These are phyloP conservation scores for Pleurotus platypus DNA, from an alignment of 768 basidiomycete species.

Conservation along the genomic window DNA sequence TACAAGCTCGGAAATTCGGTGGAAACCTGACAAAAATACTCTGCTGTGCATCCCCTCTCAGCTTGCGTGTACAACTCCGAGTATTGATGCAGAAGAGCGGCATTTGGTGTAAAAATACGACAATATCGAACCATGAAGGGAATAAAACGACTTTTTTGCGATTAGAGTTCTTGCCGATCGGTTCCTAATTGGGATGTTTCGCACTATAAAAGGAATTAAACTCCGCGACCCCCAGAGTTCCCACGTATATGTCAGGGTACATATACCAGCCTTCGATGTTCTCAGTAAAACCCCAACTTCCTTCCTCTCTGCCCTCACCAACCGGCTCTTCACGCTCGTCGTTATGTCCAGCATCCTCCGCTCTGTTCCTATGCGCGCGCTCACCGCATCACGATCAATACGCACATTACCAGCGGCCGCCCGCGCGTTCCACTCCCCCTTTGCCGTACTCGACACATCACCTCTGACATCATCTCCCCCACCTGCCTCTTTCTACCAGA, in stretches of 20 bases:
- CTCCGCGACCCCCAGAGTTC: constrained; percentile 5
- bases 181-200: constrained; percentile 1
- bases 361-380: constrained; percentile 17
- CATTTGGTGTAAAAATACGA: background rate
- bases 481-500: constrained; percentile 50
- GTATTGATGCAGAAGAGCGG: background rate
- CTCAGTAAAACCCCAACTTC: constrained; percentile 4
- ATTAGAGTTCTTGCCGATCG: background rate
- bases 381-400: constrained; percentile 17
- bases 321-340: constrained; percentile 3
- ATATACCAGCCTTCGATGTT: constrained; percentile 11
- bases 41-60: background rate
- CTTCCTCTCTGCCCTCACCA: constrained; percentile 9
- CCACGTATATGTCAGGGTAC: constrained; percentile 6
- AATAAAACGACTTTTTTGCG: constrained; percentile 6
- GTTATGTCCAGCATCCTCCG: constrained; percentile 30
- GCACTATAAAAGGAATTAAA: background rate
- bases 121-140: constrained; percentile 6
- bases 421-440: constrained; percentile 67
- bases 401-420: constrained; percentile 11
- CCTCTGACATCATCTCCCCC: constrained; percentile 31
- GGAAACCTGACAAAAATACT: background rate
- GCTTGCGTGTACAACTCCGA: background rate
- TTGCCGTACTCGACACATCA: constrained; percentile 44
- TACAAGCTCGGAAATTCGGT: background rate